Conservation (phyloP, 1,284 basidiomycete species). For the Moniliophthora roreri region DNA sequence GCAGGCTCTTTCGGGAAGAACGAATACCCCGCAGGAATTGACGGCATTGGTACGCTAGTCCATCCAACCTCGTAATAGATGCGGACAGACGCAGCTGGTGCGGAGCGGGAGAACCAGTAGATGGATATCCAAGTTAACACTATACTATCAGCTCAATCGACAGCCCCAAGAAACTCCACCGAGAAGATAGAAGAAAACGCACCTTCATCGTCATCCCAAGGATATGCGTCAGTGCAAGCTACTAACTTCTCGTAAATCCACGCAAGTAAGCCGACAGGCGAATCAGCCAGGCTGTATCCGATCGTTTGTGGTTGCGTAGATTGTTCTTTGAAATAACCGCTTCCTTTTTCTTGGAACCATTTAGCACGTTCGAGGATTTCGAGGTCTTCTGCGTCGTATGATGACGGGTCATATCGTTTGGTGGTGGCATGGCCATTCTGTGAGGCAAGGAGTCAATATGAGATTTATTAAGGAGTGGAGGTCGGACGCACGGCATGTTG, state of each 20-base stretch:
- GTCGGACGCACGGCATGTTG: constrained; percentile 25
- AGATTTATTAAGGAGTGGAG: too few species aligned
- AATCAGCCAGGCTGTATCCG: constrained; percentile 39
- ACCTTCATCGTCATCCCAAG: constrained; percentile 37
- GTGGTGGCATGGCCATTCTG: not conserved
- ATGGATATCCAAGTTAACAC: constrained; percentile 39
- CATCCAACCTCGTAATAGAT: constrained; percentile 35
- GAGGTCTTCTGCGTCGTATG: constrained; percentile 21
- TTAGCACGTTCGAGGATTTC: constrained; percentile 19
- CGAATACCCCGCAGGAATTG: constrained; percentile 30
- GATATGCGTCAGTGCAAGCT: constrained; percentile 41
- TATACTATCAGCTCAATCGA: constrained; percentile 23
- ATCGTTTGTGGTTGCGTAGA: constrained; percentile 37
- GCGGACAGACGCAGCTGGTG: constrained; percentile 34
- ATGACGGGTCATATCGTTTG: not conserved
- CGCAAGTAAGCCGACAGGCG: constrained; percentile 41
- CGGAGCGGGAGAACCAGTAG: constrained; percentile 36
- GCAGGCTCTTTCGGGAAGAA: constrained; percentile 30
- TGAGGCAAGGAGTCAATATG: constrained; percentile 7
- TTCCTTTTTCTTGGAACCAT: constrained; percentile 23
- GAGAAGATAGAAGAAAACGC: constrained; percentile 14
- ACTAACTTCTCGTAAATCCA: constrained; percentile 27
- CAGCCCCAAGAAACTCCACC: not conserved
- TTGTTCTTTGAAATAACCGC: constrained; percentile 29
- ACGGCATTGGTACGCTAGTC: not conserved